Percentiles rank a stretch among this genome's conserved stretches.
Conservation (phyloP, 805 yeast species). For the Grigorovia humatica region DNA sequence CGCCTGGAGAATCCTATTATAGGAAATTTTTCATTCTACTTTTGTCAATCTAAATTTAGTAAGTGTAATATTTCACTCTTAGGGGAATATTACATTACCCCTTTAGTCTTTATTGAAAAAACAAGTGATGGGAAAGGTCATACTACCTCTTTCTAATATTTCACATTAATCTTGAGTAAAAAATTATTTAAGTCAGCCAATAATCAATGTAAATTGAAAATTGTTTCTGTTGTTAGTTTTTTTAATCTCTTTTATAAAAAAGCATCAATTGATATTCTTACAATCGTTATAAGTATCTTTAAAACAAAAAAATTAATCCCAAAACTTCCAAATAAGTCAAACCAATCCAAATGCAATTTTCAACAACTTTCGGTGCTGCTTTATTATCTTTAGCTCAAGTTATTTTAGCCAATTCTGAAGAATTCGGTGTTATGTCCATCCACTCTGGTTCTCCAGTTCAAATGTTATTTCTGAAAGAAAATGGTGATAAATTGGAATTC, state of each 20-base stretch:
- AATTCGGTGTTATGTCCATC: slow-evolving; percentile 28
- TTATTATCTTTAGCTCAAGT: slow-evolving; percentile 20
- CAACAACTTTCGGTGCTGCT: slow-evolving; percentile 14
- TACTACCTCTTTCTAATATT: neutral
- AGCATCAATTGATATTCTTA: neutral
- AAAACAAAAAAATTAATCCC: neutral
- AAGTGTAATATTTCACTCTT: neutral
- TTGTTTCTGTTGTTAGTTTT: neutral
- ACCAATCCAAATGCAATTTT: slow-evolving; percentile 6
- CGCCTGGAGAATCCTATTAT: neutral
- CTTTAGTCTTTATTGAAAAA: neutral
- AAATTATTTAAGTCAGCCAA: neutral
- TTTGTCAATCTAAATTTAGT: neutral
- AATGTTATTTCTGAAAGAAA: slow-evolving; percentile 24
- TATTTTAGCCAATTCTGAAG: slow-evolving; percentile 29
- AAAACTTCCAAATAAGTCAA: neutral
- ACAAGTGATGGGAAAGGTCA: neutral
- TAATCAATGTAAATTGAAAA: neutral
- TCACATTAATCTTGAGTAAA: neutral
- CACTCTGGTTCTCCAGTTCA: slow-evolving; percentile 27
- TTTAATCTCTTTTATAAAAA: neutral
- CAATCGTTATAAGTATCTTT: neutral
- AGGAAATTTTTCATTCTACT: neutral
- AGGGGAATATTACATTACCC: neutral
- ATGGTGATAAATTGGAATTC: slow-evolving; percentile 10